A percentile compares a stretch with the other conserved stretches of the same genome.
phyloP scores from a whole-genome alignment of 2,329 filamentous ascomycete species.

The Fusarium marasasianum region DNA sequence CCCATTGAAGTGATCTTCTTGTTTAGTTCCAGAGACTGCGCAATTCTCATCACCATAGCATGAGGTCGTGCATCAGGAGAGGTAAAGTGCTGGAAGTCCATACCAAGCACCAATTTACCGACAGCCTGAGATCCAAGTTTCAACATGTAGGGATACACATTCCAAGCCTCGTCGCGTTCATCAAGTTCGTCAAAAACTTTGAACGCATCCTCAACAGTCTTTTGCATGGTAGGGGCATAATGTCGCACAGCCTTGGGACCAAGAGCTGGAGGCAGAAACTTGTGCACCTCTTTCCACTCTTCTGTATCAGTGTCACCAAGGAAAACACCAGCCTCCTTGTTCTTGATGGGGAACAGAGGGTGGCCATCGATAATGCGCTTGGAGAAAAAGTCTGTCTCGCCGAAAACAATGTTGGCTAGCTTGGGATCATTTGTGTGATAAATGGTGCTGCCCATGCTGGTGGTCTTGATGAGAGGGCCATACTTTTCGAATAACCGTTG shows the following conservation, averaged over 20 bases:
- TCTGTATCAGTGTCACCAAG: conserved; percentile 61
- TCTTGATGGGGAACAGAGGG: conserved; percentile 56
- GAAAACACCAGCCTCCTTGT: conserved; percentile 55
- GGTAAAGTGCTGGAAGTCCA: conserved; percentile 58
- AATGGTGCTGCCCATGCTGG: conserved; percentile 58
- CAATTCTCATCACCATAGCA: conserved; percentile 61
- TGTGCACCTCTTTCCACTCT: conserved; percentile 64
- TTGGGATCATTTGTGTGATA: conserved; percentile 63
- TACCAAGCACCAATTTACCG: conserved; percentile 55
- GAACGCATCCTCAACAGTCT: conserved; percentile 61
- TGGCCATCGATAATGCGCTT: conserved; percentile 63
- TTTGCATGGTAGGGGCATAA: conserved; percentile 68
- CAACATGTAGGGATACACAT: conserved; percentile 61
- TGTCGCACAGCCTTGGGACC: conserved; percentile 69
- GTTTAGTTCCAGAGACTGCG: conserved; percentile 62
- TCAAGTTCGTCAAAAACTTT: conserved; percentile 62
- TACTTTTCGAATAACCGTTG: conserved; percentile 63
- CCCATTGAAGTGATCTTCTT: conserved; percentile 66
- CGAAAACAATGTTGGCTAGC: conserved; percentile 56
- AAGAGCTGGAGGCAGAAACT: conserved; percentile 68
- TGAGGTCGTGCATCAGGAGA: conserved; percentile 58
- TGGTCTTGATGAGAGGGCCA: conserved; percentile 62
- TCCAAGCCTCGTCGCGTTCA: conserved; percentile 55
- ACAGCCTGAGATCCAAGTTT: conserved; percentile 59
- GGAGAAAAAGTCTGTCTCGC: conserved; percentile 62